Evolutionary conservation across 2,329 filamentous ascomycete genomes (phyloP).

Genomic region (Colletotrichum lentis): DNA sequence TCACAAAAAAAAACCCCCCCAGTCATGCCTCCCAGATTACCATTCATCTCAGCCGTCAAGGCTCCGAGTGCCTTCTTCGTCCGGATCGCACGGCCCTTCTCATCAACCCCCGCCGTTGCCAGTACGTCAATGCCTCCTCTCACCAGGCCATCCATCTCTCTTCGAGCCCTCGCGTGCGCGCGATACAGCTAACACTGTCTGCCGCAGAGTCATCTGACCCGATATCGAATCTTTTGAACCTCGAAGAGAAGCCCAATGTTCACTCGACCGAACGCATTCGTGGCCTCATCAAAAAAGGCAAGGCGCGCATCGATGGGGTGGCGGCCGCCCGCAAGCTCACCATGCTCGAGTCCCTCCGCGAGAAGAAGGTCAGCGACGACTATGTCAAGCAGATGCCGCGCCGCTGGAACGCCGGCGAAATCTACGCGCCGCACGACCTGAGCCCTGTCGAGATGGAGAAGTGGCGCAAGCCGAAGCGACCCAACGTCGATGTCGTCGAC

Average conservation of each 20-base stretch:
- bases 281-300: slow-evolving; percentile 39
- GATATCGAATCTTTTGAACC: slow-evolving; percentile 32
- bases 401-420: slow-evolving; percentile 78
- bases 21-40: slow-evolving; percentile 54
- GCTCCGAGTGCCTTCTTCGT: slow-evolving; percentile 31
- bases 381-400: slow-evolving; percentile 72
- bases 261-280: slow-evolving; percentile 32
- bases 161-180: neutral
- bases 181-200: slow-evolving; percentile 17
- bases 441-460: slow-evolving; percentile 80
- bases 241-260: slow-evolving; percentile 27
- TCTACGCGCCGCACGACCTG: slow-evolving; percentile 91
- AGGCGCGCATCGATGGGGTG: slow-evolving; percentile 38
- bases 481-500: slow-evolving; percentile 78
- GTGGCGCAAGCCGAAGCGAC: slow-evolving; percentile 69
- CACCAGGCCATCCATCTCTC: neutral
- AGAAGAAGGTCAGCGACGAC: slow-evolving; percentile 56
- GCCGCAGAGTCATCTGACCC: slow-evolving; percentile 17
- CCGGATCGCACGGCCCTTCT: slow-evolving; percentile 35
- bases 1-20: slow-evolving; percentile 36
- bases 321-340: slow-evolving; percentile 44
- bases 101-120: slow-evolving; percentile 26
- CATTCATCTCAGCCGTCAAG: slow-evolving; percentile 38
- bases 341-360: slow-evolving; percentile 51
- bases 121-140: slow-evolving; percentile 26